A percentile compares a stretch with the other conserved stretches of the same genome.
These are phyloP conservation scores for Gossypium gossypioides DNA, from an alignment of 441 rosid species.

Conservation along the genomic window DNA sequence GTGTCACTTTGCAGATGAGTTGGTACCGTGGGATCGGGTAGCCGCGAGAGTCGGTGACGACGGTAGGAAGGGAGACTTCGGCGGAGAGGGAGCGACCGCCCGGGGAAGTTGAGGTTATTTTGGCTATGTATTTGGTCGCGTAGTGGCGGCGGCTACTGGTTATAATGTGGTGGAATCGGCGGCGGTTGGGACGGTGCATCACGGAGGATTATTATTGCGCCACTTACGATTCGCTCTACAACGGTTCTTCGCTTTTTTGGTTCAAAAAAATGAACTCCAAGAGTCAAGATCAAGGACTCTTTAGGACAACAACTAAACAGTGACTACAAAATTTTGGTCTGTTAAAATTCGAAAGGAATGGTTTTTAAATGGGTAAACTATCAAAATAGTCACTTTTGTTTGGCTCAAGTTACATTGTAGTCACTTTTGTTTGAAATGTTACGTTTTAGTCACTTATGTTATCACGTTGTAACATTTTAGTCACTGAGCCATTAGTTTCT, in stretches of 20 bases:
- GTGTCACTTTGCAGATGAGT: constrained; percentile 60
- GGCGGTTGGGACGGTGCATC: background rate
- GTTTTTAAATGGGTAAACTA: too few relatives aligned
- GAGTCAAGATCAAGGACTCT: background rate
- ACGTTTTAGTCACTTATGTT: too few relatives aligned
- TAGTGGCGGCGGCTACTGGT: constrained; percentile 30
- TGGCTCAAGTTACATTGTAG: too few relatives aligned
- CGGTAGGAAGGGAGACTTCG: constrained; percentile 48
- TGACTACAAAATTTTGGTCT: background rate
- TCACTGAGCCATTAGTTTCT: too few relatives aligned
- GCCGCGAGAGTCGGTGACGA: constrained; percentile 62
- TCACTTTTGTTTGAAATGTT: too few relatives aligned
- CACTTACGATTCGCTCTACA: background rate
- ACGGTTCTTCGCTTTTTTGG: background rate
- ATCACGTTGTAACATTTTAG: too few relatives aligned
- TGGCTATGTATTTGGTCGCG: constrained; percentile 68
- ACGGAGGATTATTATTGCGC: background rate
- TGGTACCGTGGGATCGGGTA: constrained; percentile 68
- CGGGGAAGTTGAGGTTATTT: constrained; percentile 62
- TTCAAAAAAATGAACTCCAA: background rate
- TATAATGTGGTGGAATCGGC: background rate
- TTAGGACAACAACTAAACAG: background rate
- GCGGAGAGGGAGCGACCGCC: constrained; percentile 64
- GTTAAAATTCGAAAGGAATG: background rate
- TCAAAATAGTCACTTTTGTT: too few relatives aligned